Evolutionary conservation across 2,329 filamentous ascomycete species (phyloP).

Genomic region (Metarhizium brunneum): DNA sequence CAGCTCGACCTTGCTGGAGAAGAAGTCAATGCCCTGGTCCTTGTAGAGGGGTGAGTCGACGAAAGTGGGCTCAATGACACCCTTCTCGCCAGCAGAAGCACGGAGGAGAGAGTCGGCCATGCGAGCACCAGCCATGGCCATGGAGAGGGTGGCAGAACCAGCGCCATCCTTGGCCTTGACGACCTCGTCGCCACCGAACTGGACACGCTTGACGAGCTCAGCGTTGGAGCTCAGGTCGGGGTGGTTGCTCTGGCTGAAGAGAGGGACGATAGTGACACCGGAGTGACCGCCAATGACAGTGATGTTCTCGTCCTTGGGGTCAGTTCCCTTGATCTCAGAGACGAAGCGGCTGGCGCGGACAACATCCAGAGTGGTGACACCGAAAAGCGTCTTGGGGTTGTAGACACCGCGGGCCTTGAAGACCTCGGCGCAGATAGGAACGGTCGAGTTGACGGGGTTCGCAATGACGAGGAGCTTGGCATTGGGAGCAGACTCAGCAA

Average conservation of each 20-base stretch:
- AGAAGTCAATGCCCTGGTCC: conserved; percentile 96
- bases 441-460: conserved; percentile 99
- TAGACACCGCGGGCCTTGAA: conserved; percentile 94
- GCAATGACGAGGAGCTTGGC: conserved; percentile 96
- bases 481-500: conserved; percentile 77
- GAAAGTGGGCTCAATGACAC: conserved; percentile 90
- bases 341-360: conserved; percentile 98
- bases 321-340: conserved; percentile 81
- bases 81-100: conserved; percentile 87
- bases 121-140: conserved; percentile 88
- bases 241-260: conserved; percentile 91
- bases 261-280: conserved; percentile 94
- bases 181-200: conserved; percentile 98
- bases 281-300: conserved; percentile 96
- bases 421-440: conserved; percentile 93
- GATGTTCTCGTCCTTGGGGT: conserved; percentile 89
- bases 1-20: conserved; percentile 89
- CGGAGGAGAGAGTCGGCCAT: conserved; percentile 88
- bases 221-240: conserved; percentile 69
- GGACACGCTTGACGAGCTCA: conserved; percentile 83
- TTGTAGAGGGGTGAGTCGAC: conserved; percentile 97
- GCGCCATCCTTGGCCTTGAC: conserved; percentile 98
- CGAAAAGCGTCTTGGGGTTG: conserved; percentile 98
- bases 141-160: conserved; percentile 93
- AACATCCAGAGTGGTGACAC: conserved; percentile 97